Base-by-base conservation (phyloP, 2,329 filamentous ascomycete species). In the Cordyceps militaris region DNA sequence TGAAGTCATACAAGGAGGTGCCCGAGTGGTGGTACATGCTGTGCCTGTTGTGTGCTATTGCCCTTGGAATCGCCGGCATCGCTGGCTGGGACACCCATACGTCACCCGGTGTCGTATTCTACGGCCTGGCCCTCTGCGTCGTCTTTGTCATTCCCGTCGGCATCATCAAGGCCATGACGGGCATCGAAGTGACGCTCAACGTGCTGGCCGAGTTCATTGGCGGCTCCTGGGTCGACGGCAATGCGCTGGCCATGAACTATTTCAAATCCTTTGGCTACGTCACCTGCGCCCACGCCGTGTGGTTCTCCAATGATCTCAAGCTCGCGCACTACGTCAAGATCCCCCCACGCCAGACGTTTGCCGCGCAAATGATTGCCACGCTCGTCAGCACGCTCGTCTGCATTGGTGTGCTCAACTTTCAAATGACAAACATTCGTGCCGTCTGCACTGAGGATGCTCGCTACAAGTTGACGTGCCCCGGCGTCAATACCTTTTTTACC, bases 281-380 rank as follows among this genome's bases (percentile, higher is more conserved):
- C 14, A 78, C 76, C 1, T 78, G 76, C 53, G 75, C 76, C 0
- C 77, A 80, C 60, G 76, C 78, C n/a, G 70, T 81, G 23, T 73
- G 73, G 65, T 81, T 81, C 65, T 74, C 71, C 59, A 75, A 74
- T 61, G 76, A 76, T 61, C 65, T 77, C 36, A 79, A 79, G 66
- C 74, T 79, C 14, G 76, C 76, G 9, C 76, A 79, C 61, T 84
- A 84, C 67, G 76, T 81, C 70, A 84, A 84, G 71, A 82, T 85
- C 19, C 81, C 83, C 5, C 83, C 83, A 0, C 76, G 79, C 11
- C 76, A 83, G 30, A 80, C 82, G 3, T 86, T 85, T 62, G 69
- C 73, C 23, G 81, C 81, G 1, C 82, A 85, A 67, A 80, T 85
- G 65, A 70, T 79, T 10, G 80, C 81, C 34, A 85, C 80, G 2